phyloP scores from a whole-genome alignment of 176 grass and related monocot species.

The Thalia dealbata region DNA sequence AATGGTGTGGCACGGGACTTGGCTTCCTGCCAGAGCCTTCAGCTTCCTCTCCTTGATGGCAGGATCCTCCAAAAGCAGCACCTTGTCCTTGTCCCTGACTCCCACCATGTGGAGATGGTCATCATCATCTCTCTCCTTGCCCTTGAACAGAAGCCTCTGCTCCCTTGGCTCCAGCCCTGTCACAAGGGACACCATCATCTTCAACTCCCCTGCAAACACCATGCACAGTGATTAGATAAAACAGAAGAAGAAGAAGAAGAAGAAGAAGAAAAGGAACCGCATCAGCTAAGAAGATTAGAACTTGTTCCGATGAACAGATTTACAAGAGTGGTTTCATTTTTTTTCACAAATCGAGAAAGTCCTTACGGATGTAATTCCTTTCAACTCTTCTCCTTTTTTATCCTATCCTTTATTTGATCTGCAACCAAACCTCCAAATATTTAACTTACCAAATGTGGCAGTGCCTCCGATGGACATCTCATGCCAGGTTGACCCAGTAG shows the following conservation, averaged over 20 bases:
- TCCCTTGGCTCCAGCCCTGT: slow-evolving; percentile 74
- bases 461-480: slow-evolving; percentile 72
- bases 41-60: slow-evolving; percentile 85
- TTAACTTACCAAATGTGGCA: slow-evolving; percentile 66
- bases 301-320: too few species aligned
- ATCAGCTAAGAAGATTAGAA: not conserved
- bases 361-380: too few species aligned
- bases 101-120: slow-evolving; percentile 90
- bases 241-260: not conserved
- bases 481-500: slow-evolving; percentile 55
- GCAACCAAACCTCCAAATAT: not conserved
- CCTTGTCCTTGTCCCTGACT: slow-evolving; percentile 70
- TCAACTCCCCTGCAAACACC: slow-evolving; percentile 51
- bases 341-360: too few species aligned
- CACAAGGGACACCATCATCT: slow-evolving; percentile 49
- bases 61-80: slow-evolving; percentile 84
- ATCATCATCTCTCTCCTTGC: slow-evolving; percentile 65
- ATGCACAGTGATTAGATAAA: not conserved
- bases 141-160: slow-evolving; percentile 75
- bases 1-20: slow-evolving; percentile 2
- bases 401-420: too few species aligned
- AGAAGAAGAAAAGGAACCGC: not conserved
- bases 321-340: too few species aligned
- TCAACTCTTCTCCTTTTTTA: too few species aligned
- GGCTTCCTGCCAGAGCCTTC: slow-evolving; percentile 25